Percentiles rank a stretch among this genome's conserved stretches.
Evolutionary conservation across 345 rosid genomes (phyloP).

Genomic region (Rubroshorea leprosula): DNA sequence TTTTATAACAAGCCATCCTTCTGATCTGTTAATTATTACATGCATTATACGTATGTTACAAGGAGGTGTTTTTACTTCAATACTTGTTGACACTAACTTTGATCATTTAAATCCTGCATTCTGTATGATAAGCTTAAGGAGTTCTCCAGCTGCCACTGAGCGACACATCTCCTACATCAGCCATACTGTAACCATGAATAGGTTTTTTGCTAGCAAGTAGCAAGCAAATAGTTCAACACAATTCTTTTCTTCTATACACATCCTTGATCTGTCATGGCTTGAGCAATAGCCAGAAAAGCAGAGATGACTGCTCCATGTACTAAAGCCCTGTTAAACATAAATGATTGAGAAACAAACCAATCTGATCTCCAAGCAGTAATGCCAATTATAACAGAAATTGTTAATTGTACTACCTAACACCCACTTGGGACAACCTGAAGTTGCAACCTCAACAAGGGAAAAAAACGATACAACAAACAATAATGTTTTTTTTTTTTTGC

Average conservation of each 20-base stretch:
- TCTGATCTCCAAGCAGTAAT: background rate
- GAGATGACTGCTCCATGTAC: slow-evolving; percentile 85
- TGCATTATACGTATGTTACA: background rate
- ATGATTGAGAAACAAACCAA: background rate
- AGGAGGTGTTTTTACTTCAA: background rate
- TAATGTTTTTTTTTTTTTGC: too few relatives aligned
- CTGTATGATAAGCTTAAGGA: background rate
- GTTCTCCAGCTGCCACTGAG: background rate
- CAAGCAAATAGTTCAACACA: slow-evolving; percentile 8
- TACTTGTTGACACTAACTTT: background rate
- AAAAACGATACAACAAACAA: too few relatives aligned
- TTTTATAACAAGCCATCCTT: too few relatives aligned
- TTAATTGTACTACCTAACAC: too few relatives aligned
- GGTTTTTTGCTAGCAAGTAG: background rate
- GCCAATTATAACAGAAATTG: too few relatives aligned
- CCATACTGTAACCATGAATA: background rate
- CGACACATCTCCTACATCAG: background rate
- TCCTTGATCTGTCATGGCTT: slow-evolving; percentile 99
- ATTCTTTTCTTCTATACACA: slow-evolving; percentile 48
- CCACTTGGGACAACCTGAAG: too few relatives aligned
- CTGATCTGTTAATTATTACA: background rate
- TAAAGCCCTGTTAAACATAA: slow-evolving; percentile 57
- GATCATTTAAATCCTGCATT: background rate
- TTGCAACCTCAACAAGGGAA: too few relatives aligned
- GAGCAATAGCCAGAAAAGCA: slow-evolving; percentile 86